Evolutionary conservation across 2,329 filamentous ascomycete species (phyloP), one percentile per base, ranked within the genome.

Genomic region (Fusarium solani-melongenae): DNA sequence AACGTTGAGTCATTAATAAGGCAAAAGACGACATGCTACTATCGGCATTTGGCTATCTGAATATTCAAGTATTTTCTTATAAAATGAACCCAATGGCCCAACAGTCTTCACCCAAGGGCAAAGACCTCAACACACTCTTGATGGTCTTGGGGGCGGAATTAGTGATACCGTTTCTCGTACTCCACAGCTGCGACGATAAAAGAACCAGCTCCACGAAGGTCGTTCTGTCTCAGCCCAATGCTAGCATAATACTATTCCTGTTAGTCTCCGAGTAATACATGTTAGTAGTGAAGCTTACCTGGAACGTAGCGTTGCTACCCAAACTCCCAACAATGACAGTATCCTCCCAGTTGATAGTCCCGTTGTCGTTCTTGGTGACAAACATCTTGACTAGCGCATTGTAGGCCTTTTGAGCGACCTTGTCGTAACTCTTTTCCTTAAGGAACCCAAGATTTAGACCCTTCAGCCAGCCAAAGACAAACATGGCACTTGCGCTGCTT

Each of bases 401-500:
- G 49, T 78, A 79, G 0, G 78, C 76, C 57, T 73, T 75, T 15
- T 62, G 57, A 0, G 79, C 76, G 0, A 66, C 62, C 0, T 31
- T 36, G 0, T 60, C 56, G 8, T 77, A 80, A 4, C 67, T 55
- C 1, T 44, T 33, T 17, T 69, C 41, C 3, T 73, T 64, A 2
- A 82, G 24, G 11, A 78, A 58, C 1, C 79, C 79, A 14, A 64
- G 55, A n/a, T 75, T 75, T 1, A 79, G 6, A 2, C 78, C 88
- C 69, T 84, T 86, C 6, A 90, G 77, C 66, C 89, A 79, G 1
- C 86, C 84, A 62, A 87, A 88, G 0, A 84, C 82, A 69, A 90
- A 90, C 86, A 91, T 89, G 10, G 88, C 88, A 6, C 87, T 87
- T 9, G 85, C 89, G 38, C 88, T 89, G 41, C 86, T 88, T 79